phyloP scores from a whole-genome alignment of 2,329 filamentous ascomycete genomes.

The Calonectria pauciramosa region DNA sequence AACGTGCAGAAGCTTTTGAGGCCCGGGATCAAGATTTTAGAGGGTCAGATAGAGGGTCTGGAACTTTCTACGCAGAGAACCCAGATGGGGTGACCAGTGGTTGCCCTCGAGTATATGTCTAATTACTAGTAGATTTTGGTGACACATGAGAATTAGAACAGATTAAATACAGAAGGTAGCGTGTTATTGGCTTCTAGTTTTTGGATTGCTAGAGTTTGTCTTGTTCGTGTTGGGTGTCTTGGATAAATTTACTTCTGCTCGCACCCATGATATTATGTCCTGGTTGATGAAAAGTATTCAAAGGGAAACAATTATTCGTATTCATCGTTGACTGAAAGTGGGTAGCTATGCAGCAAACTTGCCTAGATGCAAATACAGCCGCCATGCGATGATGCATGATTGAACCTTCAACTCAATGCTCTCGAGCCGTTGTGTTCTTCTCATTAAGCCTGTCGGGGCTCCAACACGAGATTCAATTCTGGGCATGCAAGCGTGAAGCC shows the following conservation, averaged over 20 bases:
- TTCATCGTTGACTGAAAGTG: background rate
- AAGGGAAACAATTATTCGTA: background rate
- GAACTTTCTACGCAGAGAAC: background rate
- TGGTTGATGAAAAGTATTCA: background rate
- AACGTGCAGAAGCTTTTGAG: constrained; percentile 10
- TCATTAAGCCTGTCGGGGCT: background rate
- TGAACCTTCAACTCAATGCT: background rate
- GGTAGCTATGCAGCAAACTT: background rate
- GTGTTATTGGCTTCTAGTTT: background rate
- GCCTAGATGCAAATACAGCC: background rate
- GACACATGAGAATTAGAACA: background rate
- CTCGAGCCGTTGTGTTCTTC: background rate
- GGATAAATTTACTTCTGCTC: background rate
- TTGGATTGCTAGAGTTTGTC: background rate
- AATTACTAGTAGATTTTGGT: background rate
- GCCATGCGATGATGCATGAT: background rate
- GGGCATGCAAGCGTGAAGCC: constrained; percentile 21
- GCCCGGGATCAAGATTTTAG: constrained; percentile 4
- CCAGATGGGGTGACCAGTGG: background rate
- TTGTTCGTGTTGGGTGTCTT: background rate
- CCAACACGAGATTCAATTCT: constrained; percentile 23
- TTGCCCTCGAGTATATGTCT: background rate
- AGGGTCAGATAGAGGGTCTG: background rate
- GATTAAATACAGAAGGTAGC: background rate
- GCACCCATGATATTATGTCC: background rate